A percentile compares a stretch with the other conserved stretches of the same genome.
Evolutionary conservation across 495 filamentous ascomycete genomes (phyloP).

Genomic region (Penicillium samsonianum): DNA sequence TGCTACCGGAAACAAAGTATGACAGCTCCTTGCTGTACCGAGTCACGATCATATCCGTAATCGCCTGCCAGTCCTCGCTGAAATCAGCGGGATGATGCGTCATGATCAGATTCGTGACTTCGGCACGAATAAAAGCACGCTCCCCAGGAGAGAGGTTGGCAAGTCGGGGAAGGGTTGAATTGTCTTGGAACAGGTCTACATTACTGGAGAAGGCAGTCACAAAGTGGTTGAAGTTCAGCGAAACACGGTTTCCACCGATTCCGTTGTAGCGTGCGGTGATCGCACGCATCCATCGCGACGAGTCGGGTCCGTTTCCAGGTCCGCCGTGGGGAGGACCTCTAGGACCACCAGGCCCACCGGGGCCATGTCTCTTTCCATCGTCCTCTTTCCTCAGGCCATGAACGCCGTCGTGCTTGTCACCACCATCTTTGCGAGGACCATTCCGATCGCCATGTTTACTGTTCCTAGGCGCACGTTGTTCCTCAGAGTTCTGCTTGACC

Average conservation of each 20-base stretch:
- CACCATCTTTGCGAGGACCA: neutral
- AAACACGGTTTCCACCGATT: constrained; percentile 54
- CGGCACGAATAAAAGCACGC: constrained; percentile 42
- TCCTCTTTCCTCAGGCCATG: constrained; percentile 8
- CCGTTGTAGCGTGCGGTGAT: constrained; percentile 59
- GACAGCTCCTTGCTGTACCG: constrained; percentile 57
- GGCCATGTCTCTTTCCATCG: constrained; percentile 17
- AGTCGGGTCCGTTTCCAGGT: constrained; percentile 4
- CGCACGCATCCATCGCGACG: constrained; percentile 36
- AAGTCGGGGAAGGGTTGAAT: constrained; percentile 49
- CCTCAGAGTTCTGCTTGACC: constrained; percentile 19
- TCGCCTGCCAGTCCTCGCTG: constrained; percentile 58
- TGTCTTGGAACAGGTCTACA: constrained; percentile 50
- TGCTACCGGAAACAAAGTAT: constrained; percentile 44
- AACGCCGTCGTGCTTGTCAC: neutral
- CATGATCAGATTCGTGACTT: constrained; percentile 43
- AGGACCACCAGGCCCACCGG: neutral
- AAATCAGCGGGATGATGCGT: constrained; percentile 20
- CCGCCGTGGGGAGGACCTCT: constrained; percentile 3
- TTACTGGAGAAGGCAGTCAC: constrained; percentile 59
- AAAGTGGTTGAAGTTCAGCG: constrained; percentile 62
- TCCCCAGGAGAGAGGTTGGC: constrained; percentile 33
- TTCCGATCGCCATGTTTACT: neutral
- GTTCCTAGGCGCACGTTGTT: too few relatives aligned
- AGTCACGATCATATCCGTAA: constrained; percentile 60